Percentiles rank a stretch among this genome's conserved stretches.
These are phyloP conservation scores for Conticribra weissflogii DNA, from an alignment of 108 stramenopile genomes.

Conservation along the genomic window DNA sequence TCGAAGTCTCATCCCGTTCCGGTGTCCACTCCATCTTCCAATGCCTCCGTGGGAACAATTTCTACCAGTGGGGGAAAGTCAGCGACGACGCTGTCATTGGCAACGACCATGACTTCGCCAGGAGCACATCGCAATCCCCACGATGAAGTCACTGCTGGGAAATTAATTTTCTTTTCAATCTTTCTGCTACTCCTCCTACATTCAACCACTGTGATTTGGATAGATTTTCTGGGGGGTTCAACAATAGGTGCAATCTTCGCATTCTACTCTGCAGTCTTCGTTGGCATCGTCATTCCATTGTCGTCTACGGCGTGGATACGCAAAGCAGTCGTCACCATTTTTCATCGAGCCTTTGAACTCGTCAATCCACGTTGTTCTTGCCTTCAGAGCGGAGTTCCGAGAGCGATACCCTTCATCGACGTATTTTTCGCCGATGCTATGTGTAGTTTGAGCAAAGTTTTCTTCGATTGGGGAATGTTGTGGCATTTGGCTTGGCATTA, in stretches of 20 bases:
- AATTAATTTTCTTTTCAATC: constrained; percentile 60
- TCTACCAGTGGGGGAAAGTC: too few relatives aligned
- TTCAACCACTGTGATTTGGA: constrained; percentile 66
- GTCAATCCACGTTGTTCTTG: constrained; percentile 79
- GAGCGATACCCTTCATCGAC: constrained; percentile 84
- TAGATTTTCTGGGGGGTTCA: constrained; percentile 59
- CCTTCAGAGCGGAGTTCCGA: constrained; percentile 36
- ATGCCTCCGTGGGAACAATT: too few relatives aligned
- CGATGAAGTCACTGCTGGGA: constrained; percentile 57
- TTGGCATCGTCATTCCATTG: constrained; percentile 64
- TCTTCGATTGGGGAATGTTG: constrained; percentile 92
- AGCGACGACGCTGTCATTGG: neutral
- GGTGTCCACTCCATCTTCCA: too few relatives aligned
- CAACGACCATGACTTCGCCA: neutral
- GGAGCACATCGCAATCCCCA: neutral
- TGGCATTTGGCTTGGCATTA: constrained; percentile 79
- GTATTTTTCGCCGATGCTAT: constrained; percentile 90
- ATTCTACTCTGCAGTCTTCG: constrained; percentile 64
- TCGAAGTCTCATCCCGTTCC: too few relatives aligned
- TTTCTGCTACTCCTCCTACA: constrained; percentile 65
- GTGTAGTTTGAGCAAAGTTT: constrained; percentile 82
- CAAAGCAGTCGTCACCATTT: constrained; percentile 48
- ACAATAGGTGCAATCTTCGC: constrained; percentile 77
- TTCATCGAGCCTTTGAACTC: constrained; percentile 71
- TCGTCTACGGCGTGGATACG: constrained; percentile 72